Base-by-base conservation (phyloP, 2,329 filamentous ascomycete species). In the Blastomyces silverae region DNA sequence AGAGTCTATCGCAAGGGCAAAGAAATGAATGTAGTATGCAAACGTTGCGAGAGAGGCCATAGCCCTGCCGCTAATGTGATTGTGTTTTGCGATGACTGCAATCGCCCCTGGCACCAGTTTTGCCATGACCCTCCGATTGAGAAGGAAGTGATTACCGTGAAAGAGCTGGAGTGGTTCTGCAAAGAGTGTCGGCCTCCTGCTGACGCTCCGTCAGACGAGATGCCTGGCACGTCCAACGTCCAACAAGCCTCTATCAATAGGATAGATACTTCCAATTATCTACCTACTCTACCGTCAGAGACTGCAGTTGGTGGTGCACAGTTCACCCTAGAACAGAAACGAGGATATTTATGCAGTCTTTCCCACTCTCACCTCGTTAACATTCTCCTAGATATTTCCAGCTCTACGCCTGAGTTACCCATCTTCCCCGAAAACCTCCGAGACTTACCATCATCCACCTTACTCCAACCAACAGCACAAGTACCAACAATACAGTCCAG, bases 41-140 rank as follows among this genome's bases (percentile, higher is more conserved):
- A 87, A 70, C 83, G 85, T 68, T 95, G 91, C 76, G 83, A 87
- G 63, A 82, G 90, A 68, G 87, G 89, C 11, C 84, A 89, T 68
- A 90, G 88, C 71, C 87, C 89, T 2, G 75, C 80, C n/a, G 85
- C 80, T 69, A 94, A 94, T 77, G 85, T 87, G 77, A 92, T 95
- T 73, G 90, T 94, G 2, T 91, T 92, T 75, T 95, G 91, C 78
- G 89, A 93, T 76, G 87, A 87, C 20, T 95, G 91, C 79, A 90
- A 91, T 73, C 81, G 82, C 39, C 85, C 87, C 53, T 95, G 91
- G 84, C 91, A 95, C 75, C 89, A 92, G 74, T 85, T 86, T 71
- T 95, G 91, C 72, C 90, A 95, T 74, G 84, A 89, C 65, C 90
- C 90, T 0, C 83, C 84, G 10, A 90, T 95, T 66, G 82, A 83